Base-by-base conservation (phyloP, 2,329 filamentous ascomycete genomes). In the Penicillium sp. region DNA sequence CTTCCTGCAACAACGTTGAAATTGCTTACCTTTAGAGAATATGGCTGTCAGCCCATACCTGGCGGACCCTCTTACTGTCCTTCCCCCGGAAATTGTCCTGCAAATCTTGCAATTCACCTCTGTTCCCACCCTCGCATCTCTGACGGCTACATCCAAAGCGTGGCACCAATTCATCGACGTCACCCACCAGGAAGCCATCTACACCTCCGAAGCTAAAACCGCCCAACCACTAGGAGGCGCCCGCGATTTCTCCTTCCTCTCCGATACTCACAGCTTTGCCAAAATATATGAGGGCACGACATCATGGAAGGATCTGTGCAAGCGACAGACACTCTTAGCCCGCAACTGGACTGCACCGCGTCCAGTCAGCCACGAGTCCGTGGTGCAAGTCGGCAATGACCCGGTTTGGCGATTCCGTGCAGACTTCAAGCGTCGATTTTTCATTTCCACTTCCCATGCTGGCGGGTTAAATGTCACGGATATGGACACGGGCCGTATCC, bases 391-490 rank as follows among this genome's bases (percentile, higher is more conserved):
- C 26, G 72, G 72, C 41, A 70, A 70, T 41, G 65, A 74, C 48
- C 71, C 73, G 0, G 67, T 79, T 32, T 79, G 77, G 77, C 70
- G 76, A 1, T 79, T 79, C 58, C 69, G 71, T 3, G 69, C 76
- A 1, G 77, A 79, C 56, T 78, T 79, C 61, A 74, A 76, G 58
- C 73, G 76, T 30, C 71, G 77, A 0, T 72, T 78, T 54, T 70
- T 79, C 40, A 53, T 79, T 7, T 78, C 76, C 3, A 79, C 76
- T 0, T 76, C 74, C 3, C 75, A 78, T 39, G 64, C 65, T 13
- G 77, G 76, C n/a, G 77, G 76, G 0, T 52, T 79, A 35, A 71
- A 74, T 47, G 76, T 79, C 38, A 77, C 73, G 5, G 75, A 77
- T 57, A 78, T 79, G 73, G 76, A 79, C 42, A 69, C 70, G 14